Evolutionary conservation across 208 protist species (phyloP).

Genomic region (Wallacemonas sp.): DNA sequence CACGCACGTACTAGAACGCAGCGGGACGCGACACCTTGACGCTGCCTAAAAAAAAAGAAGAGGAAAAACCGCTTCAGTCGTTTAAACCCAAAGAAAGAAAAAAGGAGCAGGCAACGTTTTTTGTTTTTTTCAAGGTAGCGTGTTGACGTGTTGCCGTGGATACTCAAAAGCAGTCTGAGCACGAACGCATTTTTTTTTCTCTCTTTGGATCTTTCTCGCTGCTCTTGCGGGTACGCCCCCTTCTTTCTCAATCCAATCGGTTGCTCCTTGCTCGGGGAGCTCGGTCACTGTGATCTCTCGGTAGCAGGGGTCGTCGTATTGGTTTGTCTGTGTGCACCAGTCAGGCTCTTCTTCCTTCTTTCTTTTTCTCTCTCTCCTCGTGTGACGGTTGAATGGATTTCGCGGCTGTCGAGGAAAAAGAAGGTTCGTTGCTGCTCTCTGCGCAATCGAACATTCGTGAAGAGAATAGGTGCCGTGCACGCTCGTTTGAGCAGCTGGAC

Average conservation of each 20-base stretch:
- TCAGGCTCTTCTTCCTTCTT: neutral
- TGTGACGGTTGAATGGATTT: neutral
- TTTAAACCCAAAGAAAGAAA: slow-evolving; percentile 9
- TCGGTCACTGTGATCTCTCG: neutral
- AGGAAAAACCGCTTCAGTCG: too few relatives aligned
- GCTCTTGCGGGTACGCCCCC: neutral
- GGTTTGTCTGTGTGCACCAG: neutral
- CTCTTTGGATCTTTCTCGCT: neutral
- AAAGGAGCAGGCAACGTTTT: neutral
- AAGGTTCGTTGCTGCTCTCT: neutral
- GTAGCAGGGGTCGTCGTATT: neutral
- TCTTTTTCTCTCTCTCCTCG: neutral
- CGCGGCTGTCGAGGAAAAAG: neutral
- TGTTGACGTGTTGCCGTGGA: too few relatives aligned
- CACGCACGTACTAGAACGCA: too few relatives aligned
- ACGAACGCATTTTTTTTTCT: slow-evolving; percentile 10
- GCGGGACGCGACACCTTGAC: too few relatives aligned
- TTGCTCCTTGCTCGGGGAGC: too few relatives aligned
- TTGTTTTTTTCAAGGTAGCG: neutral
- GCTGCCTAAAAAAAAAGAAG: too few relatives aligned
- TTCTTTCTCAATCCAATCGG: neutral
- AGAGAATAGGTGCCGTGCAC: neutral
- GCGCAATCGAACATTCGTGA: neutral
- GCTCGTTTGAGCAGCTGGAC: slow-evolving; percentile 14
- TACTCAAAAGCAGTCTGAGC: neutral